phyloP scores from a whole-genome alignment of 2,329 filamentous ascomycete genomes.

The Fusarium odoratissimum region DNA sequence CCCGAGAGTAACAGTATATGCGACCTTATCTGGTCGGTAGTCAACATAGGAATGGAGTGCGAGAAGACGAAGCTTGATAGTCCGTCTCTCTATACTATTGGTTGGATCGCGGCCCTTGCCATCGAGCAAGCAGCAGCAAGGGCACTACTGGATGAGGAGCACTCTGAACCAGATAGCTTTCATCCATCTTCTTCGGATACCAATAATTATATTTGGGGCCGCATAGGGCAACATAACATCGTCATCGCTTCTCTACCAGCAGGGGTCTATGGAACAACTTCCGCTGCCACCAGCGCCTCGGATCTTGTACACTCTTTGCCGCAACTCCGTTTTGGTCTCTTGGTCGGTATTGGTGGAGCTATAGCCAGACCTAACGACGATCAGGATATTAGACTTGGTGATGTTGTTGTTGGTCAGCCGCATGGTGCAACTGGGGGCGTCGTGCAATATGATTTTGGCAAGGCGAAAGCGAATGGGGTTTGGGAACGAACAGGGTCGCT shows the following conservation, averaged over 20 bases:
- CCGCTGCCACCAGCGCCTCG: constrained; percentile 20
- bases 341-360: constrained; percentile 58
- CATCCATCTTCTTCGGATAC: constrained; percentile 25
- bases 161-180: constrained; percentile 19
- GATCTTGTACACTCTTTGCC: constrained; percentile 29
- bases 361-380: neutral
- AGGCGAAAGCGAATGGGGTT: neutral
- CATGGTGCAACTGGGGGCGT: constrained; percentile 28
- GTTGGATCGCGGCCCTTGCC: constrained; percentile 43
- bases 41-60: neutral
- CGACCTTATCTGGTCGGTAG: rapidly evolving
- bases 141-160: constrained; percentile 42
- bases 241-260: constrained; percentile 43
- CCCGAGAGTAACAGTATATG: neutral
- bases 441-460: constrained; percentile 42
- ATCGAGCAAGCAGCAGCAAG: constrained; percentile 43
- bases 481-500: constrained; percentile 21
- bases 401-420: constrained; percentile 44
- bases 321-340: constrained; percentile 27
- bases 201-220: constrained; percentile 45
- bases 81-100: constrained; percentile 31
- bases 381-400: constrained; percentile 44
- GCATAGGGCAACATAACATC: constrained; percentile 42
- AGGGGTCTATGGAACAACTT: constrained; percentile 26
- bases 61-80: neutral